Base-by-base conservation (phyloP, 352 stramenopile genomes). In the Pythium guiyangense region DNA sequence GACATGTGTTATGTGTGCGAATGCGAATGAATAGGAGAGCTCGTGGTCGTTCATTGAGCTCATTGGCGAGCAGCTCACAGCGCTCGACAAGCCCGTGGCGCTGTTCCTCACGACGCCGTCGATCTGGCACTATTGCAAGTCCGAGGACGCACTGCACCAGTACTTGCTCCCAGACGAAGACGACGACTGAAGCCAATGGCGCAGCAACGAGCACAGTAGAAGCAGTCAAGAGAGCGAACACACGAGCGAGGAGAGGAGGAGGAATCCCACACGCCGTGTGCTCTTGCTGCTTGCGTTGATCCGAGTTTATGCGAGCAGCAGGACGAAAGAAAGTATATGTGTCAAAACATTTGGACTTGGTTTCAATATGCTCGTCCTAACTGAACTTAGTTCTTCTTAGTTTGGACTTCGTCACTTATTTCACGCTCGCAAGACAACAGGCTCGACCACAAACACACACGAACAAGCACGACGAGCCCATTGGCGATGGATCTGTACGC, bases 61-160 rank as follows among this genome's bases (percentile, higher is more conserved):
- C 35, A 85, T 93, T n/a, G 77, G 81, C 55, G 59, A 74, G 49
- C 90, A 92, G 59, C 68, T 95, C 8, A 57, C 67, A 58, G 74
- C 68, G 14, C 68, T 95, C 14, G 75, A 83, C 54, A 77, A 71
- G 49, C 86, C 77, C 22, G 76, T 90, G 39, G 73, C 69, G 35
- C 58, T 90, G 14, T 95, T 95, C 57, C 60, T 88, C 43, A 73
- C 71, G 31, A 78, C 72, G 2, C 83, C 80, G 6, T 85, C 79
- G 47, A 44, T 93, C 29, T 95, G 80, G 73, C 85, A 95, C 66
- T 95, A 87, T 61, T 92, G 83, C 77, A 88, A 90, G 60, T 75
- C 75, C 1, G 80, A 93, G 58, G 76, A 90, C 48, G 77, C 73
- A 45, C 77, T 93, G 66, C 72, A 85, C 65, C 76, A 90, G 51